Evolutionary conservation across 345 rosid species (phyloP).

Genomic region (Gossypium australe): DNA sequence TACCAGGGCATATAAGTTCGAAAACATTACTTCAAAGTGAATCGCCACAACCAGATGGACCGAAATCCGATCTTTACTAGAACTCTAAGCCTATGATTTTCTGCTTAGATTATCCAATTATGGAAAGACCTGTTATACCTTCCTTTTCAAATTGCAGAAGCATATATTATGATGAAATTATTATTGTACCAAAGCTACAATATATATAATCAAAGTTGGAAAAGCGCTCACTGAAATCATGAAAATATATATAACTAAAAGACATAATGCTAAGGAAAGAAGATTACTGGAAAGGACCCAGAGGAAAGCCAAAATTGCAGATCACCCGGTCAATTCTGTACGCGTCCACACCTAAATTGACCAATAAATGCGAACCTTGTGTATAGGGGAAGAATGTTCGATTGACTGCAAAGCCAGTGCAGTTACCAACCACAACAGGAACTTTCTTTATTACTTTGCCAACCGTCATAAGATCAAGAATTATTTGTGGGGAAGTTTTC

Average conservation of each 20-base stretch:
- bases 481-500: constrained; percentile 79
- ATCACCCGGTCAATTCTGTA: constrained; percentile 84
- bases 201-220: background rate
- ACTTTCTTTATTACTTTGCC: constrained; percentile 86
- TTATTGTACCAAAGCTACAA: background rate
- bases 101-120: background rate
- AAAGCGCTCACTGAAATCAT: constrained; percentile 1
- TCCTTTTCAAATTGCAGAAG: background rate
- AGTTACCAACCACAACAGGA: constrained; percentile 94
- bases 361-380: constrained; percentile 69
- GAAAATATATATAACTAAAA: background rate
- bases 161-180: background rate
- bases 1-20: background rate
- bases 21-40: background rate
- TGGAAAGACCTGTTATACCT: background rate
- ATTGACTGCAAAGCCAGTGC: constrained; percentile 93
- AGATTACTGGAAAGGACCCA: constrained; percentile 91
- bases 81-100: background rate
- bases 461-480: constrained; percentile 83
- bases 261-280: constrained; percentile 22
- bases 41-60: background rate
- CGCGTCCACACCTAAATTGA: constrained; percentile 74
- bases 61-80: background rate
- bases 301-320: constrained; percentile 78
- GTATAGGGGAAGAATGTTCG: constrained; percentile 82